Conservation (phyloP, 2,329 filamentous ascomycete genomes). For the Xylaria hypoxylon region DNA sequence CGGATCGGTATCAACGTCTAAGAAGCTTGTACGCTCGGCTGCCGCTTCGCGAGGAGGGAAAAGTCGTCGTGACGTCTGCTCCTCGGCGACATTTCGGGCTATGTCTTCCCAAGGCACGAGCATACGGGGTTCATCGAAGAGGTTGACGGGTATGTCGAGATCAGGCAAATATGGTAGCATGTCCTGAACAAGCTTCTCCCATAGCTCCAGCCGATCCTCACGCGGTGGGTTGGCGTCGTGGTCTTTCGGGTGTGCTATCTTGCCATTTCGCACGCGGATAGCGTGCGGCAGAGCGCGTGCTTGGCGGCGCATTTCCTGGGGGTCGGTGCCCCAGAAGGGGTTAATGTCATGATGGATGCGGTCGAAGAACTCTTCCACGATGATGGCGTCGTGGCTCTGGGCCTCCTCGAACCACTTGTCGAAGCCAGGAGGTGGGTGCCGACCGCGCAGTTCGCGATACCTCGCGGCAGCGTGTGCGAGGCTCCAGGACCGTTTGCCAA, state of each 20-base stretch:
- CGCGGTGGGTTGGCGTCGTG: constrained; percentile 41
- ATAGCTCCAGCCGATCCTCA: constrained; percentile 50
- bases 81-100: constrained; percentile 61
- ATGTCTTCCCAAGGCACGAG: constrained; percentile 69
- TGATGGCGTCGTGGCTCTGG: constrained; percentile 60
- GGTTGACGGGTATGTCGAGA: constrained; percentile 74
- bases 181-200: constrained; percentile 61
- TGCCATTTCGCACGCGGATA: constrained; percentile 60
- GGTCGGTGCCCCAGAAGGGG: constrained; percentile 68
- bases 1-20: too few species aligned
- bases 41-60: constrained; percentile 57
- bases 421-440: constrained; percentile 72
- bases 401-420: constrained; percentile 69
- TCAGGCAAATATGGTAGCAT: constrained; percentile 66
- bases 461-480: too few species aligned
- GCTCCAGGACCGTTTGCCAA: too few species aligned
- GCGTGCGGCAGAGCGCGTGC: constrained; percentile 56
- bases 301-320: constrained; percentile 52
- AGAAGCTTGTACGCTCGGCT: constrained; percentile 42
- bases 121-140: constrained; percentile 72
- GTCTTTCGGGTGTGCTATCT: constrained; percentile 51
- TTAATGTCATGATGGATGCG: constrained; percentile 71
- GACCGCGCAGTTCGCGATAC: constrained; percentile 66
- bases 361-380: constrained; percentile 73
- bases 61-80: constrained; percentile 58